Conservation (phyloP, 2,329 filamentous ascomycete genomes). For the Davidsoniella virescens region DNA sequence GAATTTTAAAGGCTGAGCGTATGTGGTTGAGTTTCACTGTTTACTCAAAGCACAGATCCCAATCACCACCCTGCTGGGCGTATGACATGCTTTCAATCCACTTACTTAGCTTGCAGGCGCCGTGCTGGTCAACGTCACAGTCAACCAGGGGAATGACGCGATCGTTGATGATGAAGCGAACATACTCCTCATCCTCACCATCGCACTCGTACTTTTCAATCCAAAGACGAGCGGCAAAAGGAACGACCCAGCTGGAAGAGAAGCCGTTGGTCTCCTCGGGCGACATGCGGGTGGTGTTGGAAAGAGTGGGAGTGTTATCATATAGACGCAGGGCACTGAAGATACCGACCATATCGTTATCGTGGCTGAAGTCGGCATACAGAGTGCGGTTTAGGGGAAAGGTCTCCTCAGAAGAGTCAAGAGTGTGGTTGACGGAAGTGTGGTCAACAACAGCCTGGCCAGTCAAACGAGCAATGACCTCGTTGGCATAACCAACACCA, state of each 20-base stretch:
- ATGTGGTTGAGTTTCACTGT: background rate
- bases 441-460: conserved; percentile 49
- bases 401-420: conserved; percentile 48
- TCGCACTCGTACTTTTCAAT: conserved; percentile 72
- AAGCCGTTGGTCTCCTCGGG: conserved; percentile 46
- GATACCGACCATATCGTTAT: conserved; percentile 69
- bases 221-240: conserved; percentile 67
- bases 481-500: conserved; percentile 76
- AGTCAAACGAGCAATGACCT: conserved; percentile 70
- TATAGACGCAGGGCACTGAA: conserved; percentile 67
- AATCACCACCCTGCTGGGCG: conserved; percentile 53
- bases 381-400: conserved; percentile 56
- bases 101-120: conserved; percentile 50
- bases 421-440: conserved; percentile 62
- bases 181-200: conserved; percentile 44
- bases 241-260: conserved; percentile 62
- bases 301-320: conserved; percentile 42
- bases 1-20: too few relatives aligned
- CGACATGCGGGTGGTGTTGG: conserved; percentile 32
- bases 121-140: conserved; percentile 53
- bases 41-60: conserved; percentile 45
- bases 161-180: conserved; percentile 72
- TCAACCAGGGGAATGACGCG: conserved; percentile 55
- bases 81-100: conserved; percentile 67
- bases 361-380: conserved; percentile 85